phyloP scores from a whole-genome alignment of 148 eudicot genomes.

The Rhododendron griersonianum region DNA sequence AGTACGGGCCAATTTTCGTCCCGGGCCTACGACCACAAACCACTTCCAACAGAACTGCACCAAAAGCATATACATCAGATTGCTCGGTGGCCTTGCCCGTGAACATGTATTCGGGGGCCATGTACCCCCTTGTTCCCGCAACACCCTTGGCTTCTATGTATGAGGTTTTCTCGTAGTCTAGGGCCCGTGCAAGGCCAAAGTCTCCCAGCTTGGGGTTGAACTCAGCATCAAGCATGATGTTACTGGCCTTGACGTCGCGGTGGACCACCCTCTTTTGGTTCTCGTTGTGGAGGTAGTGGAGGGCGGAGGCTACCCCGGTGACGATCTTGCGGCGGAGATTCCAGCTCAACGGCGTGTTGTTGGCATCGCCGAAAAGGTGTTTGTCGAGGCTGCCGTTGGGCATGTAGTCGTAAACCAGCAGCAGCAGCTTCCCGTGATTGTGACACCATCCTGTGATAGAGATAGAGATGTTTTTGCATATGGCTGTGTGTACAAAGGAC shows the following conservation, averaged over 20 bases:
- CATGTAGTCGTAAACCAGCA: conserved; percentile 80
- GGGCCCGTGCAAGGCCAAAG: conserved; percentile 80
- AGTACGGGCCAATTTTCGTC: conserved; percentile 38
- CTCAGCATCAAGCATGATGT: conserved; percentile 69
- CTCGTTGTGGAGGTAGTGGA: conserved; percentile 62
- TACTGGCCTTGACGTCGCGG: conserved; percentile 83
- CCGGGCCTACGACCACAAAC: conserved; percentile 62
- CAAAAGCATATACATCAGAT: conserved; percentile 71
- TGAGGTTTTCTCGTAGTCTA: conserved; percentile 61
- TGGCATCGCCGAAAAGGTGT: conserved; percentile 43
- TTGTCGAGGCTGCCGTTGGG: conserved; percentile 79
- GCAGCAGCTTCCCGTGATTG: conserved; percentile 52
- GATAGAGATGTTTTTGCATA: background rate
- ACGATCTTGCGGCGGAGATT: conserved; percentile 38
- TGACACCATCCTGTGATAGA: conserved; percentile 43
- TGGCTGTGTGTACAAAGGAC: background rate
- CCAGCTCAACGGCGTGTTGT: conserved; percentile 35
- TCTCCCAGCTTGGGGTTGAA: conserved; percentile 83
- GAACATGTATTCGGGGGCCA: conserved; percentile 83
- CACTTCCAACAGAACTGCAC: conserved; percentile 64
- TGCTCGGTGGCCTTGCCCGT: conserved; percentile 69
- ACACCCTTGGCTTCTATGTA: conserved; percentile 64
- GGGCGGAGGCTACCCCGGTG: conserved; percentile 44
- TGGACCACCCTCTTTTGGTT: conserved; percentile 73
- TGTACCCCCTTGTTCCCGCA: conserved; percentile 75